Conservation (phyloP, 331 rosid species). For the Quercus tomentella region DNA sequence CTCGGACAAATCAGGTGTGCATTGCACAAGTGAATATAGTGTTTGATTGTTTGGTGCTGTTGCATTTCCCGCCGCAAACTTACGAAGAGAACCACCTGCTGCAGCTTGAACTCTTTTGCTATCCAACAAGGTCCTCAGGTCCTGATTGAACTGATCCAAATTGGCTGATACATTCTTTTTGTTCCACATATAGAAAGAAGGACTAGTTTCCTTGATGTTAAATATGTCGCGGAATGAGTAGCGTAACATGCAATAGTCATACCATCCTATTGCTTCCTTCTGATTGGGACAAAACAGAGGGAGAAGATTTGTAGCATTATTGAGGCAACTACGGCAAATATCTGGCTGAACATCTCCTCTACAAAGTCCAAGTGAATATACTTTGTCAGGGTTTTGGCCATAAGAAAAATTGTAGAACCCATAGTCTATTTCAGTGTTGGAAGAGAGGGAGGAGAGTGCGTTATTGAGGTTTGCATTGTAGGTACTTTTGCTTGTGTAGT, state of each 20-base stretch:
- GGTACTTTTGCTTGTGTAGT: neutral
- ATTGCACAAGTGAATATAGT: slow-evolving; percentile 20
- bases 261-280: neutral
- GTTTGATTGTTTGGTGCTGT: neutral
- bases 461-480: neutral
- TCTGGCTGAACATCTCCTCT: slow-evolving; percentile 6
- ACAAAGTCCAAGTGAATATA: neutral
- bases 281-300: neutral
- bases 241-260: neutral
- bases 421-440: neutral
- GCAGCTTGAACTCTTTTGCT: neutral
- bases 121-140: neutral
- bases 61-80: neutral
- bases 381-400: neutral
- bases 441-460: neutral
- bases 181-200: neutral
- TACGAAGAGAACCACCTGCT: neutral
- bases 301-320: neutral
- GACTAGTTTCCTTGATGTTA: neutral
- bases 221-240: neutral
- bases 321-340: neutral
- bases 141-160: neutral
- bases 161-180: neutral
- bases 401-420: neutral
- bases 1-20: slow-evolving; percentile 20